Base-by-base conservation (phyloP, 257 asterid genomes). In the Solanum lignicaule region DNA sequence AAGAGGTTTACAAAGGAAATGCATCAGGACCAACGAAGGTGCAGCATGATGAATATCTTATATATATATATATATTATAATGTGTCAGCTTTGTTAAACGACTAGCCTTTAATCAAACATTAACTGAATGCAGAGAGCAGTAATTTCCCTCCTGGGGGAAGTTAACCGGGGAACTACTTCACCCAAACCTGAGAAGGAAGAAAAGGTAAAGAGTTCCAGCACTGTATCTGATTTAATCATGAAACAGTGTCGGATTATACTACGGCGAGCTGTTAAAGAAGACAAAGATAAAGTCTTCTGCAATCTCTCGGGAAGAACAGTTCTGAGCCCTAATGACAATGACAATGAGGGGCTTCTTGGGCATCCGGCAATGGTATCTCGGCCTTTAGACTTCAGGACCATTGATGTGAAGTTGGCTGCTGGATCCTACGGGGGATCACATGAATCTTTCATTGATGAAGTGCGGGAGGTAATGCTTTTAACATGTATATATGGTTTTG, bases 11-110 rank as follows among this genome's bases (percentile, higher is more conserved):
- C 92, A 97, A 97, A 91, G 98, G 99, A 74, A 97, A 97, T 89
- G 99, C 99, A 85, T 95, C 99, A 14, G 99, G 99, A 71, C 99
- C 99, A 36, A 97, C 99, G 82, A 97, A 97, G 99, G 99, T 97
- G 90, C 88, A 89, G 75, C 79, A 55, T 86, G 71, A 82, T 82
- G 86, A 82, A 82, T 48, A 82, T 52, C 69, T 20, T 52, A 10
- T 48, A 48, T 31, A 48, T 29, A 46, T 16, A 29, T 20, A 8
- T 39, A 39, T 41, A 41, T 41, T 43, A 41, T 36, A 48, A 48
- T 20, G 29, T 82, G 86, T 32, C 69, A 82, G 86, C 86, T 82
- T 48, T 82, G 65, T 52, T 31, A 48, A 81, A 82, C 15, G 69
- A 20, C 86, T 82, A 46, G 21, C 18, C 68, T 29, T 82, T 82